Evolutionary conservation across 2,329 filamentous ascomycete species (phyloP), one percentile per base, ranked within the genome.

Genomic region (Cylindrodendrum hubeiense): DNA sequence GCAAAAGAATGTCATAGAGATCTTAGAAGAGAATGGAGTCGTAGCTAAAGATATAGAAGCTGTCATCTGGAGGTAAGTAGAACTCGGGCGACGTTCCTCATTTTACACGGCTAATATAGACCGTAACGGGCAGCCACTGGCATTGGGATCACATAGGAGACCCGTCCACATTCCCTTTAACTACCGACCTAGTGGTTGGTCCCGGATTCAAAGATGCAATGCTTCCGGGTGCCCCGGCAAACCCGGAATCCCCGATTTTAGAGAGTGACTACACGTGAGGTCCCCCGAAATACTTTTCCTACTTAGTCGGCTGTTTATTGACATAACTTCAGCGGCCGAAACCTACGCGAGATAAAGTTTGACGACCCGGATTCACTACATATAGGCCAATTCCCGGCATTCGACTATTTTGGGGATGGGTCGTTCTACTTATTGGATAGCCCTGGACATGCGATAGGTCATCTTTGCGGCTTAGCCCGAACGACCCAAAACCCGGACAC

Each of bases 61-160:
- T 1, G 70, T 72, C 12, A 71, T 71, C 21, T 72, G 70, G 70
- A 72, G 70, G 70, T 65, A 1, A 54, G 67, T 63, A n/a, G 13
- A n/a, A 28, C 7, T 24, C 5, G 41, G 10, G 41, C 10, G 13
- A 44, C 3, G 19, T 12, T 22, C 41, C 22, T 44, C n/a, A 44
- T 12, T 5, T 15, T 8, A 12, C 15, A 24, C 15, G 10, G 24
- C 44, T 28, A 28, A 47, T n/a, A n/a, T 17, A 17, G 13, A 5
- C 8, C 15, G 8, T 37, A 37, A n/a, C 24, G 13, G 9, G 15
- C 10, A 78, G 81, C 60, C 84, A 87, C 66, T 83, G 79, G 75
- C 82, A 84, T 65, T 84, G 79, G 73, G 86, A 89, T 69, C 87
- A 89, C 60, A 83, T 81, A 9, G 87, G 86, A 0, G 82, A 87